phyloP scores from a whole-genome alignment of 176 grass and related monocot species.

The Oryza nivara region DNA sequence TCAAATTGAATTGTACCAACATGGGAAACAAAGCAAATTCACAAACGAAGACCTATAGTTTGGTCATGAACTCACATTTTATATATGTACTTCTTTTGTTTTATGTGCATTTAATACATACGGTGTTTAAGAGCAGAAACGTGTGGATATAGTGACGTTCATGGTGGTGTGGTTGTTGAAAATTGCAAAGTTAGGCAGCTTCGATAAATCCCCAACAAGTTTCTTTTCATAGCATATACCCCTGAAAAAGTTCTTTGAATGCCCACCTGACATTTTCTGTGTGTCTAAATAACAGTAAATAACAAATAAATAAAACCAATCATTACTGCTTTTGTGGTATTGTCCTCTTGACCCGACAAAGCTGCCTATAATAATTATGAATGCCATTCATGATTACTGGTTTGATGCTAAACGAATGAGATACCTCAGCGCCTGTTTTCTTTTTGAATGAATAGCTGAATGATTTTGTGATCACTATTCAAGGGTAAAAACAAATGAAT shows the following conservation, averaged over 20 bases:
- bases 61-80: neutral
- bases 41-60: neutral
- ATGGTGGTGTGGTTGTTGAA: neutral
- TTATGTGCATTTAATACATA: conserved; percentile 9
- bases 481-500: too few relatives aligned
- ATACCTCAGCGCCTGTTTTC: neutral
- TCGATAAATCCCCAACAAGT: conserved; percentile 8
- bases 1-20: conserved; percentile 6
- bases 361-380: neutral
- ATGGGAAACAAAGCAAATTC: conserved; percentile 9
- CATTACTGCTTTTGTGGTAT: neutral
- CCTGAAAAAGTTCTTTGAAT: neutral
- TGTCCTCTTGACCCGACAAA: neutral
- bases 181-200: neutral
- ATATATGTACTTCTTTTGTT: neutral
- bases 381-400: neutral
- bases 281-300: conserved; percentile 7
- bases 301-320: conserved; percentile 1
- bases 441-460: too few relatives aligned
- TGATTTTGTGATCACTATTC: too few relatives aligned
- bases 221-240: neutral
- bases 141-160: conserved; percentile 15
- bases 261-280: neutral
- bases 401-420: neutral
- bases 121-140: neutral